Evolutionary conservation across 1,284 basidiomycete genomes (phyloP), one percentile per base, ranked within the genome.

Genomic region (Exsudoporus floridanus): DNA sequence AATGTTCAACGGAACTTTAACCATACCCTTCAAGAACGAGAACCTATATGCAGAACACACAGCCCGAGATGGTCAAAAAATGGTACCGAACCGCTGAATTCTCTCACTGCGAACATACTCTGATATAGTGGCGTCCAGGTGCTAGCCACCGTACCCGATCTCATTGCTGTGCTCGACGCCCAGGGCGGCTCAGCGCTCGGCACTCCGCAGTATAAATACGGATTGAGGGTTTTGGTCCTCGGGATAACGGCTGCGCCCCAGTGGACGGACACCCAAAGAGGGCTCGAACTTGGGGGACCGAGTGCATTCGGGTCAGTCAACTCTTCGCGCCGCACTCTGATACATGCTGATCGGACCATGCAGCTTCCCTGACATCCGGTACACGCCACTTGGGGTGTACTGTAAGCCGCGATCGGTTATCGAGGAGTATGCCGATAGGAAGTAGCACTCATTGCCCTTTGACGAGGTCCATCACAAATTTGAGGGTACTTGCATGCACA

Each of bases 11-110:
- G 73, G 72, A 14, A 61, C 53, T 4, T 36, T 75, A 23, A 60
- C 61, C 50, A 79, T 83, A 50, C 80, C 82, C 3, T 83, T 83
- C 74, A 80, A 84, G 68, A 84, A 84, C 59, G 82, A 84, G 62
- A 84, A 84, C 60, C 65, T 83, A 25, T 71, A 78, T 47, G 69
- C 78, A 13, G 69, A 74, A 49, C 70, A 70, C 23, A 67, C 71
- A 1, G 55, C 71, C 31, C 71, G 70, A 4, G 61, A 68, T 25
- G 72, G 62, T 13, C 52, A 53, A 33, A 54, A 23, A 16, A 57
- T 40, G 54, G 66, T 68, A 27, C 39, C 39, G 42, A 46, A 31
- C 14, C 33, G 5, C 30, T 36, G 21, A 28, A 33, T 19, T 48
- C 16, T 41, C 40, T 51, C 38, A 33, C 45, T 31, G 23, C n/a